These are phyloP conservation scores for Heliocybe sulcata DNA, from an alignment of 1,284 basidiomycete genomes.

Conservation along the genomic window DNA sequence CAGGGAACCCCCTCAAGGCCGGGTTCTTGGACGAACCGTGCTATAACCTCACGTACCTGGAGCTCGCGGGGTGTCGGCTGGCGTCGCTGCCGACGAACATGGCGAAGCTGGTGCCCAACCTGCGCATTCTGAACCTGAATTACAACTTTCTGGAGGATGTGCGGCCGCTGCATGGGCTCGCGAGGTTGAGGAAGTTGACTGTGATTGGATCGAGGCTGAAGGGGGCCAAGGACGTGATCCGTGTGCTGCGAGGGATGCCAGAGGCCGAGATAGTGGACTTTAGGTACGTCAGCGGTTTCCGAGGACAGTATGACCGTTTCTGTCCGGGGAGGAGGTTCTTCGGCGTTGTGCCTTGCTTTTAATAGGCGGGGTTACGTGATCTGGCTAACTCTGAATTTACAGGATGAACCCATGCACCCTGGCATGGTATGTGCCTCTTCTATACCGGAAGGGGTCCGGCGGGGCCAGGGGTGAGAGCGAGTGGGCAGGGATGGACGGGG, in stretches of 20 bases:
- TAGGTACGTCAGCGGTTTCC: conserved; percentile 52
- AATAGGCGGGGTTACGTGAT: not conserved
- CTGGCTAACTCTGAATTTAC: conserved; percentile 10
- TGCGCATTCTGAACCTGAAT: conserved; percentile 91
- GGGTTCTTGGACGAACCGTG: conserved; percentile 55
- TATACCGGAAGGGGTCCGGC: conserved; percentile 45
- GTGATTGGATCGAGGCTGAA: conserved; percentile 81
- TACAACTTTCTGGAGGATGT: conserved; percentile 87
- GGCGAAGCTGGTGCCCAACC: conserved; percentile 68
- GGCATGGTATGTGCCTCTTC: conserved; percentile 88
- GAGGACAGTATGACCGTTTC: not conserved
- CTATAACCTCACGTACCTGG: conserved; percentile 90
- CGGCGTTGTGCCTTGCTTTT: not conserved
- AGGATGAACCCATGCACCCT: conserved; percentile 94
- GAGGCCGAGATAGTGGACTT: conserved; percentile 86
- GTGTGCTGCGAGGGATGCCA: conserved; percentile 61
- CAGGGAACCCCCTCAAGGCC: conserved; percentile 38
- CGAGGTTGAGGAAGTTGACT: conserved; percentile 72
- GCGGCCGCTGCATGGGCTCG: conserved; percentile 63
- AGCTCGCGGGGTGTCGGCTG: conserved; percentile 87
- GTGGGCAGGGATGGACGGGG: conserved; percentile 75
- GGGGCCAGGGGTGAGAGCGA: conserved; percentile 25
- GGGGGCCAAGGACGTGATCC: conserved; percentile 62
- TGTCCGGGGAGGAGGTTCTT: not conserved
- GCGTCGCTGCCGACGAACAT: conserved; percentile 68